Base-by-base conservation (phyloP, 106 monocot genomes). In the Acanthochlamys bracteata region DNA sequence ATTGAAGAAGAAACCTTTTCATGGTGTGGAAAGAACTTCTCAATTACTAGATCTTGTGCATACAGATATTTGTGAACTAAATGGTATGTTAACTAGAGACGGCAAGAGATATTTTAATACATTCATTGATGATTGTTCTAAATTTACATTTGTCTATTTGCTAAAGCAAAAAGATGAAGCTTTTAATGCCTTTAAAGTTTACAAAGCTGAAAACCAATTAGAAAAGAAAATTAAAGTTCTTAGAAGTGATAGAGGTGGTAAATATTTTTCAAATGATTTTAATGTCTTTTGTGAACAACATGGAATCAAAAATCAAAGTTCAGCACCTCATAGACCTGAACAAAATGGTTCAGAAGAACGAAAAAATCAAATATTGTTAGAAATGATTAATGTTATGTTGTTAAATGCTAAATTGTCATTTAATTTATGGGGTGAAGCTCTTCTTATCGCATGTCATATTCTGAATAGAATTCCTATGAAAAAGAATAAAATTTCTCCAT, bases 91-190 rank as follows among this genome's bases (percentile, higher is more conserved):
- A 39, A 16, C 26, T 52, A 47, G 10, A 25, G 12, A 7, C 49
- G 17, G 51, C 23, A n/a, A 54, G 24, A 53, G 39, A 39, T 53
- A 66, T 39, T 66, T 66, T 39, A 66, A 53, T 19, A 66, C 33
- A 3, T 66, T 66, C 53, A 66, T 53, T 27, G 66, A 66, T 66
- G 65, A 65, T 11, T 49, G 25, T 25, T 65, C 65, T 25, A 11
- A 12, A 25, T 66, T 53, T 54, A 0, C 16, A 51, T 66, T 53
- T 54, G 0, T 66, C 8, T 66, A 53, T 39, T 20, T 66, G 27
- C 11, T 66, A 15, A 13, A 66, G 49, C 27, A 66, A 33, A 66
- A 66, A 20, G 27, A 51, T 53, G 16, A 66, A 11, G 27, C n/a
- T 17, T 13, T 66, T 0, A 11, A 54, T 54, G 19, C 11, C 10